phyloP scores from a whole-genome alignment of 1,284 basidiomycete species.

The Austroboletus novae-zelandiae region DNA sequence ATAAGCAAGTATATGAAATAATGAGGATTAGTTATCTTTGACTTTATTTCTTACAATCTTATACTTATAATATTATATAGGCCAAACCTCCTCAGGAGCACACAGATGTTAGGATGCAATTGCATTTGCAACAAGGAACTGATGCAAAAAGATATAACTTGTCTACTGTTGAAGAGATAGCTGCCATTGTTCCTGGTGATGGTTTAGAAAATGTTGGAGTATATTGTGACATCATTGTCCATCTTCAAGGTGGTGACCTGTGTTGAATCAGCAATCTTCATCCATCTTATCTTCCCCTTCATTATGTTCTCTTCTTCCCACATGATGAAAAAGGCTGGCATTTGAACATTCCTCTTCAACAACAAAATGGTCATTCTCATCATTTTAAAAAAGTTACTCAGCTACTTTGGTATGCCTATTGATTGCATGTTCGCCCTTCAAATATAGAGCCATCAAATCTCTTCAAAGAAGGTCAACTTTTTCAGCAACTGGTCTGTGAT shows the following conservation, averaged over 20 bases:
- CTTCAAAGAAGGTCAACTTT: conserved; percentile 37
- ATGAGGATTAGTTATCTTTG: conserved; percentile 15
- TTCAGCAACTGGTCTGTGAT: conserved; percentile 42
- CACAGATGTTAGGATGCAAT: neutral
- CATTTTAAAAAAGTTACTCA: conserved; percentile 16
- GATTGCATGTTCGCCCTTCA: neutral
- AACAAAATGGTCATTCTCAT: neutral
- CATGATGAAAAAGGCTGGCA: conserved; percentile 42
- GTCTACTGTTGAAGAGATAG: conserved; percentile 28
- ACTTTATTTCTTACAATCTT: neutral
- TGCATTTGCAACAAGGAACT: conserved; percentile 3
- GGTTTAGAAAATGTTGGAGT: conserved; percentile 8
- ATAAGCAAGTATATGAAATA: conserved; percentile 32
- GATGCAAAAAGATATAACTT: conserved; percentile 27
- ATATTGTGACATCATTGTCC: conserved; percentile 9
- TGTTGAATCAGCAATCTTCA: conserved; percentile 35
- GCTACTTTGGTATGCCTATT: conserved; percentile 15
- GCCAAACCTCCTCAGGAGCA: conserved; percentile 9
- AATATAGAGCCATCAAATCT: conserved; percentile 21
- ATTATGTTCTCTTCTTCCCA: conserved; percentile 43
- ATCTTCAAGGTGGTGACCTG: conserved; percentile 22
- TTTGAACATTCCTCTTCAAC: conserved; percentile 19
- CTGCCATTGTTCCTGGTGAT: conserved; percentile 24
- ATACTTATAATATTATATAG: neutral
- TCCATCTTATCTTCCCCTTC: conserved; percentile 35